Evolutionary conservation across 495 filamentous ascomycete genomes (phyloP).

Genomic region (Tirmania nivea): DNA sequence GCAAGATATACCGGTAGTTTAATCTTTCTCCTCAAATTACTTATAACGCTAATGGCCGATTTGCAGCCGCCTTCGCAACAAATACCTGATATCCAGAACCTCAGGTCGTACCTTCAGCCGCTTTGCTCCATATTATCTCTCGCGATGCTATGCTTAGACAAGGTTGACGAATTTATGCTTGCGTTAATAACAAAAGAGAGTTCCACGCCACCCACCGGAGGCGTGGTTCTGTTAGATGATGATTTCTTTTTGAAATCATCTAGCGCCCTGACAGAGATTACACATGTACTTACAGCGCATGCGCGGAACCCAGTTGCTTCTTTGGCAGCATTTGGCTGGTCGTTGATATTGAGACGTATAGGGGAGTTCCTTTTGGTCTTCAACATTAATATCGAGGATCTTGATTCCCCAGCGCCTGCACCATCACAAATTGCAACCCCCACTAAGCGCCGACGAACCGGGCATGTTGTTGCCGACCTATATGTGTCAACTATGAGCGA

Average conservation of each 20-base stretch:
- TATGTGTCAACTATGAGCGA: neutral
- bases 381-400: neutral
- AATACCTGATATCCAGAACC: constrained; percentile 28
- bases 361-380: neutral
- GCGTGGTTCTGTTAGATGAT: neutral
- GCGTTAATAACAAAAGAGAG: constrained; percentile 13
- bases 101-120: constrained; percentile 39
- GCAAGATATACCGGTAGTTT: no score
- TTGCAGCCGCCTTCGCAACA: constrained; percentile 13
- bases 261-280: constrained; percentile 11
- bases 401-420: neutral
- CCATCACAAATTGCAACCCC: neutral
- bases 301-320: constrained; percentile 2
- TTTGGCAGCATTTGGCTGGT: constrained; percentile 14
- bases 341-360: constrained; percentile 10
- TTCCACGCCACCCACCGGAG: constrained; percentile 12
- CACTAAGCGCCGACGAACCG: neutral
- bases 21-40: no score
- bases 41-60: no score
- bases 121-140: constrained; percentile 53
- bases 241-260: constrained; percentile 16
- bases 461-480: neutral
- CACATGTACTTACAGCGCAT: constrained; percentile 7
- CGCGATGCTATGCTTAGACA: constrained; percentile 45
- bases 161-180: constrained; percentile 20